These are phyloP conservation scores for Neofusicoccum cordaticola DNA, from an alignment of 2,329 filamentous ascomycete genomes.

Conservation along the genomic window DNA sequence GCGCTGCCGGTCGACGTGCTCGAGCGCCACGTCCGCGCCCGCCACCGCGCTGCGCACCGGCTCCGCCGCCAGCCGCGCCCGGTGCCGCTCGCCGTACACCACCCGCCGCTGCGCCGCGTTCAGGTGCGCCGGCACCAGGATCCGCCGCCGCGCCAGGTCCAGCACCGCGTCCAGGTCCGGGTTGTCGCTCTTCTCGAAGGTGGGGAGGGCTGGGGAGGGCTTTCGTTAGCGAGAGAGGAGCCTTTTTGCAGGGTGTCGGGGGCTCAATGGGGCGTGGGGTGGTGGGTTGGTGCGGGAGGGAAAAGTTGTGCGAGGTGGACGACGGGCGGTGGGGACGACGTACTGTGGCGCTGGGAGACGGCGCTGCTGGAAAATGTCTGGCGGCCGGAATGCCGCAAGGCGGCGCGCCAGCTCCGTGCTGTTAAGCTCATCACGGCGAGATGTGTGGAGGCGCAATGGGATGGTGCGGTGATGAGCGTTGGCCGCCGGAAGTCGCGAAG, in stretches of 20 bases:
- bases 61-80: slow-evolving; percentile 39
- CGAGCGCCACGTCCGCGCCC: slow-evolving; percentile 33
- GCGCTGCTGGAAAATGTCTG: slow-evolving; percentile 21
- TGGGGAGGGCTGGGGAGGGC: slow-evolving; percentile 14
- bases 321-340: slow-evolving; percentile 17
- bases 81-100: slow-evolving; percentile 41
- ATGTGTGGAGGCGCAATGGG: slow-evolving; percentile 9
- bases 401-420: slow-evolving; percentile 30
- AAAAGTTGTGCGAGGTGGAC: background rate
- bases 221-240: slow-evolving; percentile 34
- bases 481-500: background rate
- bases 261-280: no score
- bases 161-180: slow-evolving; percentile 42
- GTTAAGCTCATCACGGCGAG: slow-evolving; percentile 28
- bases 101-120: slow-evolving; percentile 40
- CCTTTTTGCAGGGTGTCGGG: slow-evolving; percentile 23
- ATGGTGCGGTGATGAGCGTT: background rate
- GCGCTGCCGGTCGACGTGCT: slow-evolving; percentile 29
- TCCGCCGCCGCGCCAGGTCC: slow-evolving; percentile 39
- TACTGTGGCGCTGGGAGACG: slow-evolving; percentile 29
- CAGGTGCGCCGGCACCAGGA: slow-evolving; percentile 46
- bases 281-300: background rate
- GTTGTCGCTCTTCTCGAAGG: slow-evolving; percentile 39
- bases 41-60: slow-evolving; percentile 43
- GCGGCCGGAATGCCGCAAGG: slow-evolving; percentile 21